Base-by-base conservation (phyloP, 1,284 basidiomycete species). In the Ustilago shanxiensis region DNA sequence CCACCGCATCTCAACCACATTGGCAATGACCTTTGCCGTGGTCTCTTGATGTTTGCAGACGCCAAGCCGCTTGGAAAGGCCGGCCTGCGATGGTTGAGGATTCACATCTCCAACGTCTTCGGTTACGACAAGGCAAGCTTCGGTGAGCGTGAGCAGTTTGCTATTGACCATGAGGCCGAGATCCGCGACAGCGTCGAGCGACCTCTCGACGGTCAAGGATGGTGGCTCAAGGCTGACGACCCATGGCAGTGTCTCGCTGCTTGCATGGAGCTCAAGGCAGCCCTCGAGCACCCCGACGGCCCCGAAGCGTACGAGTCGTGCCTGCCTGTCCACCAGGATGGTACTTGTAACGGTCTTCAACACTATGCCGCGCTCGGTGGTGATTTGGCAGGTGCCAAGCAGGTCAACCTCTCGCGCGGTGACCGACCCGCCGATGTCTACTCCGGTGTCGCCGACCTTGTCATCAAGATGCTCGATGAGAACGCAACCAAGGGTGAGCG, bases 331-430 rank as follows among this genome's bases (percentile, higher is more conserved):
- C 97, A 99, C 86, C 97, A 99, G 87, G 97, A 99, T 83, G 97
- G 96, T 1, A 98, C 97, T 0, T 99, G 97, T 84, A 99, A 99
- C 85, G 96, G 97, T 52, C 89, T 99, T 79, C 96, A 99, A 88
- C 96, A 99, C 86, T 99, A 99, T 82, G 97, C 97, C 13, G 96
- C 96, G 0, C 90, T 99, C 3, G 96, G 97, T 62, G 97, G 96
- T 28, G 97, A 99, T 83, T 88, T 90, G 29, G 89, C 90, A 33
- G 97, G 96, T 68, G 96, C 96, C 3, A 89, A 90, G 77, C 95
- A 98, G 83, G 96, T 99, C 82, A 99, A 99, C 86, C 88, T 99
- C 49, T 90, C 91, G 55, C 91, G 91, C 9, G 92, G 92, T 0
- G 94, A 96, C 71, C 89, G 91, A 44, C 96, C 97, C 0, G 93